Evolutionary conservation across 2,329 filamentous ascomycete species (phyloP).

Genomic region (Xylaria sp.): DNA sequence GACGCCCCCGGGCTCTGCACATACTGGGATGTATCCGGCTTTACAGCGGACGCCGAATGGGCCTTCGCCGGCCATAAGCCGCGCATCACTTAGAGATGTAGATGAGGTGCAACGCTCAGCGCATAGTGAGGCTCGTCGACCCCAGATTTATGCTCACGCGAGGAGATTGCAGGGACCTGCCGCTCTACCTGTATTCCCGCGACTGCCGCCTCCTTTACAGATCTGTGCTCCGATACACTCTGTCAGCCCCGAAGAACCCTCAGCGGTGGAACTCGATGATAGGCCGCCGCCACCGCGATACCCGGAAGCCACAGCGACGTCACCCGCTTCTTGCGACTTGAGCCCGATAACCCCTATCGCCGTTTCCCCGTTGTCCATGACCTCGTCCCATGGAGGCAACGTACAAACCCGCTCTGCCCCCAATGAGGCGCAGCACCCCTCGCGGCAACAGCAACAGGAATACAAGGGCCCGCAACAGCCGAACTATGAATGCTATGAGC

Average conservation of each 20-base stretch:
- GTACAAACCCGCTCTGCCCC: not conserved
- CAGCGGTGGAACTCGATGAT: slow-evolving; percentile 12
- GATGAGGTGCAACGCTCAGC: not conserved
- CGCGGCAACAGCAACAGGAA: not conserved
- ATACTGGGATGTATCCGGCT: not conserved
- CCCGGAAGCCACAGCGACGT: slow-evolving; percentile 8
- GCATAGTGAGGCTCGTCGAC: not conserved
- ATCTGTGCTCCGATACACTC: not conserved
- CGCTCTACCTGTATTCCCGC: not conserved
- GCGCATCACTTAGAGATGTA: not conserved
- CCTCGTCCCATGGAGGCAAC: not conserved
- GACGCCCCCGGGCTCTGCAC: not conserved
- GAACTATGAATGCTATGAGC: slow-evolving; percentile 6
- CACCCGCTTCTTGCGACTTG: not conserved
- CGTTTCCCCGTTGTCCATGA: slow-evolving; percentile 20
- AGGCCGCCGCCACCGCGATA: slow-evolving; percentile 22
- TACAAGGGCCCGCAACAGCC: slow-evolving; percentile 8
- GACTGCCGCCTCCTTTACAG: not conserved
- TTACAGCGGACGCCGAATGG: not conserved
- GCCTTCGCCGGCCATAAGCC: not conserved
- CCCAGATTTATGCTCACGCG: not conserved
- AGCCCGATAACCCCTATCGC: slow-evolving; percentile 17
- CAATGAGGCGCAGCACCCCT: not conserved
- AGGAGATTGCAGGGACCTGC: not conserved
- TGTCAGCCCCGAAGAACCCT: not conserved